Percentiles rank a stretch among this genome's conserved stretches.
Conservation (phyloP, 2,329 filamentous ascomycete species). For the Neofusicoccum umdonicola region DNA sequence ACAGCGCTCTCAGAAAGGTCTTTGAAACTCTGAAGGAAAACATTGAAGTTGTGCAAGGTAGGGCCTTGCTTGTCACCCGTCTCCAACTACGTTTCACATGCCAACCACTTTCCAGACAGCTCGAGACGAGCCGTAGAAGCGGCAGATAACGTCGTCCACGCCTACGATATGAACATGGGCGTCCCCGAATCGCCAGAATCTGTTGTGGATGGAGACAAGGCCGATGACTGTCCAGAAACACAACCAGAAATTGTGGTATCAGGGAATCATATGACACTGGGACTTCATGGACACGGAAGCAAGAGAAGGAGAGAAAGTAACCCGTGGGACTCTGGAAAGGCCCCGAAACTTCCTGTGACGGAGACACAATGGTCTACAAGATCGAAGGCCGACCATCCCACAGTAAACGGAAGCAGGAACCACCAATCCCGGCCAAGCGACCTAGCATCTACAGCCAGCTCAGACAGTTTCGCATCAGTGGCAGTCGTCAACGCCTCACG, state of each 20-base stretch:
- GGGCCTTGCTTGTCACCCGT: slow-evolving; percentile 20
- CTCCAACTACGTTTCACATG: not conserved
- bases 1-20: slow-evolving; percentile 52
- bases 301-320: slow-evolving; percentile 45
- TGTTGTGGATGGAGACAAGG: slow-evolving; percentile 34
- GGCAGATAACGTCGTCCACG: slow-evolving; percentile 72
- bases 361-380: not conserved
- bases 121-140: slow-evolving; percentile 70
- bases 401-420: not conserved
- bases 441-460: slow-evolving; percentile 6
- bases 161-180: slow-evolving; percentile 73
- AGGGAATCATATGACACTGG: slow-evolving; percentile 40
- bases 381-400: not conserved
- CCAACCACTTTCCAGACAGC: slow-evolving; percentile 52
- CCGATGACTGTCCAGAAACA: slow-evolving; percentile 28
- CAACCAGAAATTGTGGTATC: slow-evolving; percentile 45
- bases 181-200: slow-evolving; percentile 62
- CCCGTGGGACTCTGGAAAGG: slow-evolving; percentile 26
- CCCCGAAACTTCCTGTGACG: slow-evolving; percentile 22
- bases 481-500: not conserved
- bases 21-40: slow-evolving; percentile 65
- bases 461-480: slow-evolving; percentile 3
- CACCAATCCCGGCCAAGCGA: not conserved
- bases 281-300: slow-evolving; percentile 35
- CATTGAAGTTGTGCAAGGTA: slow-evolving; percentile 69